Base-by-base conservation (phyloP, 1,284 basidiomycete genomes). In the Naganishia cerealis region DNA sequence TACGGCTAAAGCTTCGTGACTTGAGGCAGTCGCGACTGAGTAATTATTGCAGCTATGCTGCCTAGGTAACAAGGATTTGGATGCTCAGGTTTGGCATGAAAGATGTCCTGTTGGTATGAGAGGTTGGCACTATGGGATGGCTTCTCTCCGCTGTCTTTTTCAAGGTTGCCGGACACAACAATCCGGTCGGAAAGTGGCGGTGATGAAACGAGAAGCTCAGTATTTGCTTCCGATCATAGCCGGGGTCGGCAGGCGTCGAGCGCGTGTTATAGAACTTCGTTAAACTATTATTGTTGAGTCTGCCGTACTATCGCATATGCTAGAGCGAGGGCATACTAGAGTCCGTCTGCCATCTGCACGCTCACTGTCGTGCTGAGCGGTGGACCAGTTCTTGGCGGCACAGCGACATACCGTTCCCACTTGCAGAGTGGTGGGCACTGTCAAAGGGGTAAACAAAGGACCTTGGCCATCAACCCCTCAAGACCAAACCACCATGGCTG, bases 401-500 rank as follows among this genome's bases (percentile, higher is more conserved):
- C n/a, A 50, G 46, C 46, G 24, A 24, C 24, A 50, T 50, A 18
- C 46, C n/a, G 21, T 50, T 21, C 7, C 21, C n/a, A 50, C 46
- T 13, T 21, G 46, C 46, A 24, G 46, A 3, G n/a, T 50, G 21
- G 46, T 21, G 18, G 21, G 15, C 43, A n/a, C n/a, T 50, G 4
- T 50, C 46, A 50, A 50, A 50, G 46, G 46, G 46, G 46, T 50
- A 24, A 9, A 50, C n/a, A 57, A 57, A 39, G 55, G 55, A 57
- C 55, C 55, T 57, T 40, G 13, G 29, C 29, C 55, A 40, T 57
- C 55, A 40, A 36, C n/a, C 16, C 16, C 16, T 38, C 10, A 2
- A 38, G 21, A 21, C 46, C 7, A 24, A 50, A 50, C 46, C 40
- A 59, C 16, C 50, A 63, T 63, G 61, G 39, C 61, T 50, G n/a